Base-by-base conservation (phyloP, 768 basidiomycete genomes). In the Suillus placidus region DNA sequence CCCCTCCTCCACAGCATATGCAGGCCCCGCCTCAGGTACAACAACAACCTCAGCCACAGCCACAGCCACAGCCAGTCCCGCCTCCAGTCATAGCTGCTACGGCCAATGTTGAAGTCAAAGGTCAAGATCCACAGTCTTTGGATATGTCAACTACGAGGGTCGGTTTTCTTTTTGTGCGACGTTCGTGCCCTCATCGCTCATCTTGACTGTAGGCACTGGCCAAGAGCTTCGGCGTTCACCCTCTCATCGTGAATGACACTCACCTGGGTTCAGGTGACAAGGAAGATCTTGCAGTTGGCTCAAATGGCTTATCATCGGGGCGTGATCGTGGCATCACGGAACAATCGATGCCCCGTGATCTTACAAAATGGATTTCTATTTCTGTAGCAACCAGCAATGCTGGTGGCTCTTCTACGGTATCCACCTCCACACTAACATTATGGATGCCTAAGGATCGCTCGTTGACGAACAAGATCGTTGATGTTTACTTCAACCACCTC, bases 391-490 rank as follows among this genome's bases (percentile, higher is more conserved):
- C 87, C 65, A 84, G 85, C 68, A 80, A 80, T 37, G 69, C 73
- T 35, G 61, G 70, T n/a, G 62, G 62, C 38, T 18, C 72, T 23
- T 68, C 70, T 20, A 56, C 65, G 32, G 55, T 67, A 40, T 32
- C 74, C 67, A 55, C 72, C 62, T 62, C 80, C 72, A 64, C 73
- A 66, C 67, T 81, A 42, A 72, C 80, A 13, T 78, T 90, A 43
- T 93, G 88, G 87, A 79, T 95, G 20, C 93, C 93, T 30, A 90
- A 89, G 73, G 90, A 94, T 74, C 88, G 90, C 61, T 80, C 81
- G 9, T 87, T 89, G 81, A 85, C 88, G 16, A 76, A 81, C 52
- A 77, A 79, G 60, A 85, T 94, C 67, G 81, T 90, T 64, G 83
- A 89, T 14, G 83, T 86, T 60, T 95, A 94, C 75, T 95, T 95